Conservation (phyloP, 108 stramenopile species). For the Parmales sp. region DNA sequence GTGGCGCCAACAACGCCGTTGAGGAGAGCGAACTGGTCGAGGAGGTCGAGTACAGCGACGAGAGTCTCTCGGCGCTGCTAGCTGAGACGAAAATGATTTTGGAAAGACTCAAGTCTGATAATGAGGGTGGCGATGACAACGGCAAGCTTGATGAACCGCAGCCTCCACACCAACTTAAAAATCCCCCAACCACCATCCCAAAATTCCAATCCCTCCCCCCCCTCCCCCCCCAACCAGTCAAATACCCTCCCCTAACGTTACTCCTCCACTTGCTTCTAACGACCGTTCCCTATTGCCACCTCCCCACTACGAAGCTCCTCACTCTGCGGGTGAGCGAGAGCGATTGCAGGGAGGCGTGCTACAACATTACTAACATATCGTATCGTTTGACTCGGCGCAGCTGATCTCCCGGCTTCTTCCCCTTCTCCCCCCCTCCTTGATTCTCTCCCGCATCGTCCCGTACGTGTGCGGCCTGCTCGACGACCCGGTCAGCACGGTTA, state of each 20-base stretch:
- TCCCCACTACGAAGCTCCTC: constrained; percentile 71
- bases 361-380: too few relatives aligned
- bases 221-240: constrained; percentile 26
- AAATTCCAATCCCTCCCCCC: not conserved
- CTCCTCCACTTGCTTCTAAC: constrained; percentile 74
- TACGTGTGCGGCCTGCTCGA: constrained; percentile 64
- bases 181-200: not conserved
- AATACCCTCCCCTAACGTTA: constrained; percentile 58
- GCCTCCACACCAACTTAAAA: constrained; percentile 14
- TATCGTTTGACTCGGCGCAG: too few relatives aligned
- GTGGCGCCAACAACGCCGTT: too few relatives aligned
- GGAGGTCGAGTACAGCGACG: constrained; percentile 17
- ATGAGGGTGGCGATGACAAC: too few relatives aligned
- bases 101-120: constrained; percentile 30
- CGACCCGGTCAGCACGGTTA: constrained; percentile 74
- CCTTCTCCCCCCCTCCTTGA: too few relatives aligned
- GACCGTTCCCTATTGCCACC: constrained; percentile 74
- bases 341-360: too few relatives aligned
- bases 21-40: constrained; percentile 12
- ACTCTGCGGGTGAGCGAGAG: too few relatives aligned
- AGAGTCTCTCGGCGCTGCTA: too few relatives aligned
- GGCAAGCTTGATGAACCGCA: not conserved
- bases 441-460: constrained; percentile 87
- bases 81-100: too few relatives aligned
- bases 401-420: too few relatives aligned